Evolutionary conservation across 495 filamentous ascomycete genomes (phyloP), one percentile per base, ranked within the genome.

Genomic region (Daldinia bambusicola): DNA sequence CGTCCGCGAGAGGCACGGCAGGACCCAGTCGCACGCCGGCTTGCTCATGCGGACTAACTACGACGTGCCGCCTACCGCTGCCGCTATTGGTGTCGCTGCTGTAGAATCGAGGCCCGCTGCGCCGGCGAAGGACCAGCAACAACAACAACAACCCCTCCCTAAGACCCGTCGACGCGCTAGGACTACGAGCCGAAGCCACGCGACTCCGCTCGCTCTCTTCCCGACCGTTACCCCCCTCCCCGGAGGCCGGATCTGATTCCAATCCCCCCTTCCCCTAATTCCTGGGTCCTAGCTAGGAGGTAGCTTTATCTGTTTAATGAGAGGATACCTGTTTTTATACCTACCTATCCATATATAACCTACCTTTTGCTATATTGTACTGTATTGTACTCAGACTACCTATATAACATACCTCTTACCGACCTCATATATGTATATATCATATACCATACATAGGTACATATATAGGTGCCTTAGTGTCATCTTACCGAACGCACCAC

Each of bases 181-280:
- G n/a, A 77, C 75, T 22, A 72, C 75, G 31, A 77, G 75, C 60
- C 65, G 70, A 10, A 75, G 70, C 68, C 73, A 77, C 30, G 59
- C 53, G 2, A 59, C 69, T 34, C 75, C 75, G n/a, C 73, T 77
- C 20, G 70, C 73, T 4, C 70, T 77, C n/a, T 75, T 75, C 66
- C 75, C 75, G 6, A 60, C 40, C 10, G 51, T 69, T n/a, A 26
- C 38, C 8, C 4, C 59, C 48, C 34, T 60, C 1, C 63, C 22
- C 18, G 70, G 65, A 1, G 43, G 43, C 26, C 70, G 70, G 16
- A 57, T 69, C 36, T 72, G 16, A 72, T 37, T 1, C 26, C 26
- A 26, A 26, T 26, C 26, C 26, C 26, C 26, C 26, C 3, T 26
- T 3, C 26, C 26, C 26, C 26, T 26, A 26, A 26, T 26, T 26